phyloP scores from a whole-genome alignment of 768 basidiomycete species.

The Mycena alexandri region DNA sequence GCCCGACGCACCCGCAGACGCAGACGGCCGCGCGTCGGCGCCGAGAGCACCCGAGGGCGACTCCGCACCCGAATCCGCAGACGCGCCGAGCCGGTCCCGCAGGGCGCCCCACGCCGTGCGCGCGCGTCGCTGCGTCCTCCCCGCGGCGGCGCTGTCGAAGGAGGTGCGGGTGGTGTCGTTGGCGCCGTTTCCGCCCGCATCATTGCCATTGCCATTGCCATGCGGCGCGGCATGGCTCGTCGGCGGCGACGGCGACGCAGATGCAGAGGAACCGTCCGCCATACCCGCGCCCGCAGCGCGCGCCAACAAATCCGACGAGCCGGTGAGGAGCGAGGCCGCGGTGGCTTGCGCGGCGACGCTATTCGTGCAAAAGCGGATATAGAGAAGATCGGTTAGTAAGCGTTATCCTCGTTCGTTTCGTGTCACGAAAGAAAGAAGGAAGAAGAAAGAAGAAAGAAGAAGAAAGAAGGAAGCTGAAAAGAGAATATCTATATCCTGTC shows the following conservation, averaged over 20 bases:
- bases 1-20: too few relatives aligned
- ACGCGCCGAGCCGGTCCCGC: slow-evolving; percentile 74
- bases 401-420: too few relatives aligned
- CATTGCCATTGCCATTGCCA: too few relatives aligned
- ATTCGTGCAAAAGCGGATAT: neutral
- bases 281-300: slow-evolving; percentile 23
- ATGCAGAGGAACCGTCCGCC: too few relatives aligned
- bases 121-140: too few relatives aligned
- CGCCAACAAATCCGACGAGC: slow-evolving; percentile 73
- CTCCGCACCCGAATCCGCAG: slow-evolving; percentile 28
- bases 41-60: too few relatives aligned
- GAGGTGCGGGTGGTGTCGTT: too few relatives aligned
- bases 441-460: neutral
- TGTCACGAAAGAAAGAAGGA: neutral
- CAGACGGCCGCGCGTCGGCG: too few relatives aligned
- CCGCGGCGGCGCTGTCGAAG: too few relatives aligned
- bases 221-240: too few relatives aligned
- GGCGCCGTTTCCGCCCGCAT: neutral
- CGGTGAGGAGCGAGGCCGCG: slow-evolving; percentile 85
- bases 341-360: slow-evolving; percentile 95
- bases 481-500: too few relatives aligned
- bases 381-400: neutral
- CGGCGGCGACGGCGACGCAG: too few relatives aligned
- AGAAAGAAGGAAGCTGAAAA: neutral
- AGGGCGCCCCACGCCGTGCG: slow-evolving; percentile 68